Base-by-base conservation (phyloP, 805 yeast genomes). In the Wickerhamiella lipophila region DNA sequence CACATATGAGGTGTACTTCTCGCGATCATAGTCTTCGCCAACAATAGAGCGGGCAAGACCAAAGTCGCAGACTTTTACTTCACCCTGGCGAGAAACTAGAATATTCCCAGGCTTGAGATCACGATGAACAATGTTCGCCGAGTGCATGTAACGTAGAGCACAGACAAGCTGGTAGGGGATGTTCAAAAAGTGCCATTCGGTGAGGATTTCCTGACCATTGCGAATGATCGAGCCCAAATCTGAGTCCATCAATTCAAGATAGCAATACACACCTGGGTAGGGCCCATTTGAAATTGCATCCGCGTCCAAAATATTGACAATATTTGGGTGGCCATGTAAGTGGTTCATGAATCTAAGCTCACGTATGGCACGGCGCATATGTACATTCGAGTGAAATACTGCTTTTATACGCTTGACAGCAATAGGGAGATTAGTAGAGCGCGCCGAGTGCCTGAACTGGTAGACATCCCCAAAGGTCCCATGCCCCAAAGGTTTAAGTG, bases 21-120 rank as follows among this genome's bases (percentile, higher is more conserved):
- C 55, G 29, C 60, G 54, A 43, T 67, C 57, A 59, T 64, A 30
- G 49, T 60, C 62, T 58, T 63, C 54, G 49, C 53, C 52, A 15
- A 58, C 41, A 11, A 85, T 70, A 1, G 94, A 94, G 59, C 96
- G 69, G 1, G 96, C 95, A 30, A 88, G 68, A 0, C 97, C 97
- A 69, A 88, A 88, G 65, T 88, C 97, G 64, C 96, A 86, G 15
- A 88, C 84, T 60, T 88, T 88, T 44, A 88, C 66, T 3, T 64
- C 68, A 0, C 97, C 96, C 49, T 77, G 78, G 1, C 76, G 63
- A 4, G 85, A 77, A 16, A 87, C 83, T 50, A 88, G 68, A 3
- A 88, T 79, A 61, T 88, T 88, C 0, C 94, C 94, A 0, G 96
- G 96, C 64, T 85, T 85, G 56, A 85, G 70, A 66, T 85, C 95